Percentiles rank a stretch among this genome's conserved stretches.
Evolutionary conservation across 2,329 filamentous ascomycete species (phyloP).

Genomic region (Aspergillus tamarii): DNA sequence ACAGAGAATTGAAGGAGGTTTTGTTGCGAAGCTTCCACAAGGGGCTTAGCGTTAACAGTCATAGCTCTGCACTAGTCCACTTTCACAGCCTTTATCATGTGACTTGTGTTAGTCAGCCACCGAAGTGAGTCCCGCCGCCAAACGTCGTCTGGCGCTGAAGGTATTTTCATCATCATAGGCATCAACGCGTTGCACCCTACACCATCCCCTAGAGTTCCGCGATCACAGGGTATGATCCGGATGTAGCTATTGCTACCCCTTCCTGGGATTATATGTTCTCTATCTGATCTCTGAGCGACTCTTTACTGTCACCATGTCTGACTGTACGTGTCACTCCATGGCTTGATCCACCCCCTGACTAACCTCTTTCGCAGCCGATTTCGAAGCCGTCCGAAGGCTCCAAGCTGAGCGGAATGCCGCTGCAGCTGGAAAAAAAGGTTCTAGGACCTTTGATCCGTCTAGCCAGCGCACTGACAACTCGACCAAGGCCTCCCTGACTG

Average conservation of each 20-base stretch:
- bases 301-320: conserved; percentile 44
- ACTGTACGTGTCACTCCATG: conserved; percentile 39
- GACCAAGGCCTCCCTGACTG: conserved; percentile 88
- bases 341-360: conserved; percentile 25
- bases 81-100: neutral
- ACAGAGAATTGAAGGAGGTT: neutral
- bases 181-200: conserved; percentile 21
- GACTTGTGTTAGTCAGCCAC: neutral
- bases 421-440: conserved; percentile 77
- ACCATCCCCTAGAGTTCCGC: conserved; percentile 31
- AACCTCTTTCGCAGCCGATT: conserved; percentile 63
- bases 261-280: conserved; percentile 31
- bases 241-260: conserved; percentile 38
- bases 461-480: conserved; percentile 81
- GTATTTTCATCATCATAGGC: conserved; percentile 19
- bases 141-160: conserved; percentile 24
- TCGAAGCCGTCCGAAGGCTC: conserved; percentile 82
- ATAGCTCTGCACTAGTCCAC: neutral
- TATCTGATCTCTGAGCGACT: conserved; percentile 28
- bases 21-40: neutral
- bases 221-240: conserved; percentile 36
- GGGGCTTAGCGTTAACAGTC: neutral
- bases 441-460: conserved; percentile 75
- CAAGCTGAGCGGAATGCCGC: conserved; percentile 90
- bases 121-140: neutral